Base-by-base conservation (phyloP, 2,329 filamentous ascomycete genomes). In the Xylogone sp. region DNA sequence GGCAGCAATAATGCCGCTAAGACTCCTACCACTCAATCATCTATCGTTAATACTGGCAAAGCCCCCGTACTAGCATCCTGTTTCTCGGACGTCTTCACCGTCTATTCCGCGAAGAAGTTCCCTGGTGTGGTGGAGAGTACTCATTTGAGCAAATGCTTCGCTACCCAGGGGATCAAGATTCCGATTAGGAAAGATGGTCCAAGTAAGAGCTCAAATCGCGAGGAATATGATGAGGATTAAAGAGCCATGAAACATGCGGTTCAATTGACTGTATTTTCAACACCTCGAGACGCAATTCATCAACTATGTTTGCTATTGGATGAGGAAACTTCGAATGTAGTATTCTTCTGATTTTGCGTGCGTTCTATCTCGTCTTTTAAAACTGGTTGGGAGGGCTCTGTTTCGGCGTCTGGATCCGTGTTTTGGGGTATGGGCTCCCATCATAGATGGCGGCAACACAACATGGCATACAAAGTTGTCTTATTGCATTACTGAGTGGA, bases 91-190 rank as follows among this genome's bases (percentile, higher is more conserved):
- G 79, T 84, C 2, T 97, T 99, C 75, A 89, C 90, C 49, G 94
- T 99, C 24, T 97, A 87, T 71, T 96, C 90, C 2, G 94, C 94
- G 45, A 99, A 99, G 78, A 97, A 97, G 65, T 99, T 99, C 69
- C 94, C 94, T 0, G 94, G 94, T 42, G 94, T 99, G 1, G 96
- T 96, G 52, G 93, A 97, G 68, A 95, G 88, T 68, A 99, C 94
- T 0, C 72, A 84, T 3, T 74, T 97, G 18, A 97, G 92, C 77
- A 96, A 95, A 69, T 89, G 84, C 55, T 97, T 99, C 71, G 93
- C 94, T 3, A 78, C 82, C 1, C 94, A 99, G 65, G 94, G 94
- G 21, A 96, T 96, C 71, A 97, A 97, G 71, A 97, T 97, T 21
- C 93, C 93, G 0, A 97, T 97, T 50, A 78, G 93, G 20, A 97